Evolutionary conservation across 169 alveolate species (phyloP).

Genomic region (Plasmodium adleri): DNA sequence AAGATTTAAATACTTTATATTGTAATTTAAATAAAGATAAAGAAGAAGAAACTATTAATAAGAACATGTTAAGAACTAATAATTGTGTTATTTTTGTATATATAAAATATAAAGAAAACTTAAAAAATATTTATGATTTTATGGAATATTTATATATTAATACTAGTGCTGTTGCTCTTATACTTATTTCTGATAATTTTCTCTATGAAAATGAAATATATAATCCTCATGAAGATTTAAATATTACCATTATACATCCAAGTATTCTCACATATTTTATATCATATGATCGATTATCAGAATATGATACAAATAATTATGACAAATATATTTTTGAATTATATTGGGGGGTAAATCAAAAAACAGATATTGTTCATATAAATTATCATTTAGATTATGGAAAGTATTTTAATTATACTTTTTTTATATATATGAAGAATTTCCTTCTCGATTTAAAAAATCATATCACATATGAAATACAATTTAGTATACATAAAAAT

Average conservation of each 20-base stretch:
- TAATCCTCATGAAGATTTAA: slow-evolving; percentile 64
- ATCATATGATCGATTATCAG: slow-evolving; percentile 23
- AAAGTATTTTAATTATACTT: slow-evolving; percentile 68
- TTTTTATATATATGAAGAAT: slow-evolving; percentile 53
- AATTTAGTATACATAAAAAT: slow-evolving; percentile 59
- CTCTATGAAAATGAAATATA: slow-evolving; percentile 69
- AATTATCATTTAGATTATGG: slow-evolving; percentile 65
- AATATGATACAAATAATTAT: slow-evolving; percentile 18
- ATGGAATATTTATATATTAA: slow-evolving; percentile 52
- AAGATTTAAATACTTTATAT: slow-evolving; percentile 6
- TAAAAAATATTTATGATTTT: slow-evolving; percentile 34
- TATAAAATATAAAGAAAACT: slow-evolving; percentile 42
- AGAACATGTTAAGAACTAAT: slow-evolving; percentile 22
- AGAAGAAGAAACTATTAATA: slow-evolving; percentile 8
- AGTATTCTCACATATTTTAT: slow-evolving; percentile 52
- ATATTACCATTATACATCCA: slow-evolving; percentile 20
- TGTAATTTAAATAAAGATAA: slow-evolving; percentile 55
- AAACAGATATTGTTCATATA: slow-evolving; percentile 70
- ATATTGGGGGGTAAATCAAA: slow-evolving; percentile 49
- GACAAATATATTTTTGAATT: slow-evolving; percentile 41
- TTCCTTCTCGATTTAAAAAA: slow-evolving; percentile 43
- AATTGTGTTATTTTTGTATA: slow-evolving; percentile 51
- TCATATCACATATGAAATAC: slow-evolving; percentile 40
- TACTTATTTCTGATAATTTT: slow-evolving; percentile 57
- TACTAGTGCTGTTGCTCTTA: slow-evolving; percentile 57